Evolutionary conservation across 1,284 basidiomycete species (phyloP), one percentile per base, ranked within the genome.

Genomic region (Papiliotrema nemorosa): DNA sequence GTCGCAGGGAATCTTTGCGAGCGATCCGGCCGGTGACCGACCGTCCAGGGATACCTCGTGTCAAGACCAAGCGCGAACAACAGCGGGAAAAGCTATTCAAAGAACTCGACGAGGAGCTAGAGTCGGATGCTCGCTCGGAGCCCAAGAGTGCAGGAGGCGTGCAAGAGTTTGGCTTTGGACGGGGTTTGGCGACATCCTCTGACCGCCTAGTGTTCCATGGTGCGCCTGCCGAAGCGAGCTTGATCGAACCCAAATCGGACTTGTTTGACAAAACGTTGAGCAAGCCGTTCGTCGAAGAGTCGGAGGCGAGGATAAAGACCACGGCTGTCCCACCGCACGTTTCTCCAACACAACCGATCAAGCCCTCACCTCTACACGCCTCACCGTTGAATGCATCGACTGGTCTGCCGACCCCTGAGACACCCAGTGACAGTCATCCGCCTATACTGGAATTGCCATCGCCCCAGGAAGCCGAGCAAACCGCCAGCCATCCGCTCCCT

Each of bases 31-130:
- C 61, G 29, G 31, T 52, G 2, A 31, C 7, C 29, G 29, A 14
- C 29, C 49, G 55, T 10, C 48, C 60, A 22, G 49, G 49, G 25
- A 16, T 47, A 3, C 61, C 61, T 1, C 53, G 60, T 4, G 43
- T 54, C 21, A 72, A 70, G 55, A 72, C 68, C 6, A 70, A 71
- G 54, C 61, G 72, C 16, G 73, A 75, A 49, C 58, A 65, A 21
- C 70, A 74, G 54, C 53, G 73, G 14, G 72, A 75, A 42, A 59
- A 64, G 34, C 51, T 75, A 41, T 70, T 75, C 56, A 62, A 59
- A 38, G 64, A 71, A 33, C 57, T 73, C 22, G 66, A 70, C 31
- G 54, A 53, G 34, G 54, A 59, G 43, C 36, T 59, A 9, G 49
- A 56, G 41, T 49, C 47, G 22, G 58, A 58, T 12, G 53, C 50